Evolutionary conservation across 345 rosid genomes (phyloP).

Genomic region (Sisymbrium altissimum): DNA sequence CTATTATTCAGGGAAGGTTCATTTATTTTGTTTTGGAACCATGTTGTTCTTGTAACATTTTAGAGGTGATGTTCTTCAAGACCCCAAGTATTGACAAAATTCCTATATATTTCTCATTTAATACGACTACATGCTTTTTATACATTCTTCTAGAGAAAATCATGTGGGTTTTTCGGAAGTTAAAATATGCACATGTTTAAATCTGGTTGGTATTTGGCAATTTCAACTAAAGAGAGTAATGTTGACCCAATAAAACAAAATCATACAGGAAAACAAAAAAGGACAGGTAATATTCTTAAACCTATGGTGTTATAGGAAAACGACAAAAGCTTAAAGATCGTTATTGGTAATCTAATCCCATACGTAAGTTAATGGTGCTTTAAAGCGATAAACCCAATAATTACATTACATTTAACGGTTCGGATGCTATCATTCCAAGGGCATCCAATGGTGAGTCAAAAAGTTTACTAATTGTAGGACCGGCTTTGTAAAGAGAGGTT

Average conservation of each 20-base stretch:
- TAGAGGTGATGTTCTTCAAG: slow-evolving; percentile 17
- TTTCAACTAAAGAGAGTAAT: neutral
- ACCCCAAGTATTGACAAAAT: slow-evolving; percentile 26
- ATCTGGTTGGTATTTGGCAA: neutral
- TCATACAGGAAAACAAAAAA: neutral
- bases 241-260: neutral
- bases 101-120: slow-evolving; percentile 9
- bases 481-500: slow-evolving; percentile 4
- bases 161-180: neutral
- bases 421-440: slow-evolving; percentile 9
- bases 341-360: slow-evolving; percentile 19
- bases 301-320: neutral
- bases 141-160: neutral
- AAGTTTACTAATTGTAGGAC: slow-evolving; percentile 8
- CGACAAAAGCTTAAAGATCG: slow-evolving; percentile 30
- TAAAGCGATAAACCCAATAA: slow-evolving; percentile 11
- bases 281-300: slow-evolving; percentile 14
- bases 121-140: neutral
- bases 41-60: slow-evolving; percentile 29
- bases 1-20: neutral
- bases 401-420: slow-evolving; percentile 21
- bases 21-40: slow-evolving; percentile 35
- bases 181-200: neutral
- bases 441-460: slow-evolving; percentile 23
- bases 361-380: slow-evolving; percentile 31